A percentile compares a stretch with the other conserved stretches of the same genome.
Evolutionary conservation across 2,329 filamentous ascomycete species (phyloP).

Genomic region (Pyrenophora seminiperda): DNA sequence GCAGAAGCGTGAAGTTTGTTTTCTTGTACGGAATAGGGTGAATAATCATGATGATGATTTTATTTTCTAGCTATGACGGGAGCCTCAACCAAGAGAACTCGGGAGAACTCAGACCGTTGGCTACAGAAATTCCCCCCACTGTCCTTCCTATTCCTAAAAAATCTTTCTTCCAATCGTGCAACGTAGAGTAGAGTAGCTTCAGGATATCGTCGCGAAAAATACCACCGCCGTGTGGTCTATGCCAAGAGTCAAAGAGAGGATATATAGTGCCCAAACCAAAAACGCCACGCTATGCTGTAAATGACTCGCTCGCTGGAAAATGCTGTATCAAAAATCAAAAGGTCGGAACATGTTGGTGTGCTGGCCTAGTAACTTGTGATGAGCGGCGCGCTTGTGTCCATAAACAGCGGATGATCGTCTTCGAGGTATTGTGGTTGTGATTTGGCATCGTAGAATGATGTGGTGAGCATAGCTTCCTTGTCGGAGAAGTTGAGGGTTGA

Average conservation of each 20-base stretch:
- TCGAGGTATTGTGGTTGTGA: constrained; percentile 45
- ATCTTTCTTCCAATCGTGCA: constrained; percentile 11
- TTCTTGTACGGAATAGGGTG: constrained; percentile 18
- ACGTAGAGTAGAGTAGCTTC: constrained; percentile 33
- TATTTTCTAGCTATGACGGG: constrained; percentile 33
- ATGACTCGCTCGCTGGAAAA: constrained; percentile 46
- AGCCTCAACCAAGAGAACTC: constrained; percentile 30
- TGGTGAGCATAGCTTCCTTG: constrained; percentile 55
- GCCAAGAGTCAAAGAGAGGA: constrained; percentile 20
- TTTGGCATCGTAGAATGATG: constrained; percentile 51
- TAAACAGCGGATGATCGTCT: constrained; percentile 48
- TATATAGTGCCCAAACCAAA: constrained; percentile 40
- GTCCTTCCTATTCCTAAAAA: constrained; percentile 7
- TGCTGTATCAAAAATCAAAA: constrained; percentile 46
- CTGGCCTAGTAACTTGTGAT: constrained; percentile 49
- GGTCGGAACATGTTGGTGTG: constrained; percentile 28
- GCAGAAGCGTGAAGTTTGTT: constrained; percentile 9
- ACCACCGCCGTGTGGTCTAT: constrained; percentile 20
- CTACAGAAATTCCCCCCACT: constrained; percentile 13
- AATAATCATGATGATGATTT: constrained; percentile 23
- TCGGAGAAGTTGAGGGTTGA: constrained; percentile 53
- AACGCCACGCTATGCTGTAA: constrained; percentile 33
- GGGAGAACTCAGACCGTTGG: constrained; percentile 33
- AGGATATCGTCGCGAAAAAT: constrained; percentile 11
- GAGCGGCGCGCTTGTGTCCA: constrained; percentile 49